Percentiles rank a stretch among this genome's conserved stretches.
Evolutionary conservation across 2,329 filamentous ascomycete species (phyloP).

Genomic region (Akanthomyces muscarius): DNA sequence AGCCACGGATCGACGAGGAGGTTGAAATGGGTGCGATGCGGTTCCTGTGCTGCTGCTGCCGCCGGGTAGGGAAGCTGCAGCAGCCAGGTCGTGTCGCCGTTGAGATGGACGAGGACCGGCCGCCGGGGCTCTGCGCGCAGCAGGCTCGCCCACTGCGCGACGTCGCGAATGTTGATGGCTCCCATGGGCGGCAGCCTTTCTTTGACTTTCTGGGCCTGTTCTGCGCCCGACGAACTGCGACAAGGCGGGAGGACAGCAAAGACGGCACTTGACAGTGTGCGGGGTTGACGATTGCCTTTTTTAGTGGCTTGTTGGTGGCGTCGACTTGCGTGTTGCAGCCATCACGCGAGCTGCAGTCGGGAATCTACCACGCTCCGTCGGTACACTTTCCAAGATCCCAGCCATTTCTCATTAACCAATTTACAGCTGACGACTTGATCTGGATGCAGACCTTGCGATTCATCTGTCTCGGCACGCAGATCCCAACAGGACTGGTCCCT

Average conservation of each 20-base stretch:
- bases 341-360: background rate
- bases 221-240: too few species aligned
- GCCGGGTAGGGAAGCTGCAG: conserved; percentile 55
- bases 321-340: background rate
- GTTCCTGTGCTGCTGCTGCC: conserved; percentile 4
- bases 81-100: conserved; percentile 65
- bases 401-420: background rate
- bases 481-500: too few species aligned
- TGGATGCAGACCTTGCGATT: too few species aligned
- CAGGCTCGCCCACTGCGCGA: conserved; percentile 21
- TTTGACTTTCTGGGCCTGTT: background rate
- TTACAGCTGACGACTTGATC: too few species aligned
- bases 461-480: too few species aligned
- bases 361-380: too few species aligned
- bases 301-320: background rate
- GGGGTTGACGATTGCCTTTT: background rate
- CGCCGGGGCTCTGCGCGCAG: conserved; percentile 21
- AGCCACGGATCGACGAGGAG: conserved; percentile 65
- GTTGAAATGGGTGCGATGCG: conserved; percentile 51
- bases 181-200: background rate
- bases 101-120: conserved; percentile 57
- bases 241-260: background rate
- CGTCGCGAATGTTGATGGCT: conserved; percentile 18
- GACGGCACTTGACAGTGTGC: background rate
- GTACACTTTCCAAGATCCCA: background rate